A percentile compares a stretch with the other conserved stretches of the same genome.
phyloP scores from a whole-genome alignment of 2,329 filamentous ascomycete genomes.

The Botrytis deweyae region DNA sequence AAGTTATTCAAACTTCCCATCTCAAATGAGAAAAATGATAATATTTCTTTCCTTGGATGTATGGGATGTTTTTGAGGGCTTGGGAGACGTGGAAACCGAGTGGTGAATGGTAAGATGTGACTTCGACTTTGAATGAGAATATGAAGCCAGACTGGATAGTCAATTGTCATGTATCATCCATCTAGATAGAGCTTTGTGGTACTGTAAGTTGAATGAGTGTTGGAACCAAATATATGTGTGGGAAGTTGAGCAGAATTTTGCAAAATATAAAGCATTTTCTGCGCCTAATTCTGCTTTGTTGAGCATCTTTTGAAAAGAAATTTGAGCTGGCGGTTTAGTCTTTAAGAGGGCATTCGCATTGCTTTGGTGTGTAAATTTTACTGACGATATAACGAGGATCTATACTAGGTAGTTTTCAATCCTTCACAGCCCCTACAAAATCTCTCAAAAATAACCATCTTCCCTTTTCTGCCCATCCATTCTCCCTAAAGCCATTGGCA shows the following conservation, averaged over 20 bases:
- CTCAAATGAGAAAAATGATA: too few species aligned
- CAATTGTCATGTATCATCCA: background rate
- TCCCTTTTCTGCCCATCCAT: constrained; percentile 47
- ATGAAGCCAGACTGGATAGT: background rate
- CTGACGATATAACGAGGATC: background rate
- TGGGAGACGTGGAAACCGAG: background rate
- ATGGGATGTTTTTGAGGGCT: background rate
- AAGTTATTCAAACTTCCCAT: too few species aligned
- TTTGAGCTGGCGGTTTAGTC: background rate
- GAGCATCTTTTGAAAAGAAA: background rate
- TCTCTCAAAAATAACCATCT: constrained; percentile 53
- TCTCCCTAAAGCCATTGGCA: constrained; percentile 48
- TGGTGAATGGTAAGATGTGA: background rate
- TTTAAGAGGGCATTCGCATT: background rate
- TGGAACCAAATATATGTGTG: background rate
- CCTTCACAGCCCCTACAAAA: constrained; percentile 46
- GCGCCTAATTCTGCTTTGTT: background rate
- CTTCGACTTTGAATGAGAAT: background rate
- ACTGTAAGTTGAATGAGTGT: background rate
- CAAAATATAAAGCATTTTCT: background rate
- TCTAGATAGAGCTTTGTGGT: background rate
- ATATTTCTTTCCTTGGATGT: too few species aligned
- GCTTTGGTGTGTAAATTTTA: background rate
- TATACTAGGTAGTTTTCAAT: background rate
- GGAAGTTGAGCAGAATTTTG: background rate